Evolutionary conservation across 2,329 filamentous ascomycete genomes (phyloP), one percentile per base, ranked within the genome.

Genomic region (Madurella fahalii): DNA sequence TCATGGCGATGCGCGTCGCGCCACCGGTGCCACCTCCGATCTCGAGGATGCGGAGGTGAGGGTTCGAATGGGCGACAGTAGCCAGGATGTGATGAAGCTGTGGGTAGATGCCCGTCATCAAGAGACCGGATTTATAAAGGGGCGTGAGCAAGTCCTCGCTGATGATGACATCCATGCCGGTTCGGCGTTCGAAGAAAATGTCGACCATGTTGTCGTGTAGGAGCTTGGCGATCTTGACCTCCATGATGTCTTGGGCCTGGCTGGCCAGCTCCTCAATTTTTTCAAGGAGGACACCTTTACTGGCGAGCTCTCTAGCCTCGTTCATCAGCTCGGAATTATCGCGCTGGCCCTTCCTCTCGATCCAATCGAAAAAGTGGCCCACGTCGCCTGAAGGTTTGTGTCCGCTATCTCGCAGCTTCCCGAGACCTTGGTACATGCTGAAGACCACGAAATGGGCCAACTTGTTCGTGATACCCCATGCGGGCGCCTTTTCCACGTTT

Each of bases 151-250:
- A 47, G 20, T 51, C 56, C 16, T 58, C 56, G 2, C 39, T n/a
- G 15, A 63, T 50, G 9, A 63, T 34, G 12, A 63, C 34, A 9
- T 37, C 34, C 34, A 37, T 37, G 11, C 34, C 34, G 9, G 34
- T 37, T 37, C 57, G 54, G 34, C 53, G 58, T 17, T 58, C 56
- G 15, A 52, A 31, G 2, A 64, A 51, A 20, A 64, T 63, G n/a
- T 63, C 61, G 16, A 42, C 52, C 18, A 63, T 59, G 40, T 58
- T 58, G 17, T 50, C 47, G 40, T 50, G 47, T 20, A 50, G 39
- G 4, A 50, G 18, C 47, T 50, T 50, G 20, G 47, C 47, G 18
- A 41, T 41, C 20, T 42, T 20, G 31, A 50, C 47, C 17, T 50
- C 47, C 15, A 50, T 50, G 8, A 50, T 15, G 15, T 50, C 47